Percentiles rank a stretch among this genome's conserved stretches.
Evolutionary conservation across 768 basidiomycete species (phyloP).

Genomic region (Amanita subjunquillea): DNA sequence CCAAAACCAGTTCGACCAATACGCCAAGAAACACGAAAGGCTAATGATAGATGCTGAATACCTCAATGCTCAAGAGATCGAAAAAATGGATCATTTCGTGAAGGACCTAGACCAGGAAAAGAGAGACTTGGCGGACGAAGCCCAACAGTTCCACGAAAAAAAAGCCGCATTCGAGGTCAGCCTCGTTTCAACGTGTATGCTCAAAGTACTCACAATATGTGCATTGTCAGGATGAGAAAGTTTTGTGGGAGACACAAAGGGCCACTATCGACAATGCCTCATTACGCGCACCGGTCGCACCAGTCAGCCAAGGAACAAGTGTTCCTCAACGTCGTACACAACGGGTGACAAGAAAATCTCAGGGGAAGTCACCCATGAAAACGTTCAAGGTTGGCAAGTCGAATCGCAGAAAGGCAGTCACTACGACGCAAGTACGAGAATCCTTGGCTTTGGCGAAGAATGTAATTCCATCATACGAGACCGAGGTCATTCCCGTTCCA

Average conservation of each 20-base stretch:
- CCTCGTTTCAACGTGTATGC: background rate
- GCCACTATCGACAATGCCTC: conserved; percentile 20
- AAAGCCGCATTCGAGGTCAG: conserved; percentile 51
- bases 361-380: conserved; percentile 21
- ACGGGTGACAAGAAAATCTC: conserved; percentile 11
- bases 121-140: conserved; percentile 51
- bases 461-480: conserved; percentile 28
- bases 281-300: background rate
- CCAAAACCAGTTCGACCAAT: conserved; percentile 1
- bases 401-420: conserved; percentile 28
- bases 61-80: conserved; percentile 36
- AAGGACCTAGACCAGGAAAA: conserved; percentile 58
- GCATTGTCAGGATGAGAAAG: conserved; percentile 56
- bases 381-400: conserved; percentile 37
- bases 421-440: background rate
- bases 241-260: conserved; percentile 59
- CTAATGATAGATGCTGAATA: background rate
- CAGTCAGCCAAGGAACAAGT: background rate
- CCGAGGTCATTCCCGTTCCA: conserved; percentile 27
- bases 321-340: conserved; percentile 14
- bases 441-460: conserved; percentile 21
- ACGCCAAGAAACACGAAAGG: conserved; percentile 1
- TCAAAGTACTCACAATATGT: conserved; percentile 11
- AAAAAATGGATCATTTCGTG: conserved; percentile 40
- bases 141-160: conserved; percentile 54